Percentiles rank a stretch among this genome's conserved stretches.
These are phyloP conservation scores for Pyrenopolyporus hunteri DNA, from an alignment of 495 filamentous ascomycete species.

Conservation along the genomic window DNA sequence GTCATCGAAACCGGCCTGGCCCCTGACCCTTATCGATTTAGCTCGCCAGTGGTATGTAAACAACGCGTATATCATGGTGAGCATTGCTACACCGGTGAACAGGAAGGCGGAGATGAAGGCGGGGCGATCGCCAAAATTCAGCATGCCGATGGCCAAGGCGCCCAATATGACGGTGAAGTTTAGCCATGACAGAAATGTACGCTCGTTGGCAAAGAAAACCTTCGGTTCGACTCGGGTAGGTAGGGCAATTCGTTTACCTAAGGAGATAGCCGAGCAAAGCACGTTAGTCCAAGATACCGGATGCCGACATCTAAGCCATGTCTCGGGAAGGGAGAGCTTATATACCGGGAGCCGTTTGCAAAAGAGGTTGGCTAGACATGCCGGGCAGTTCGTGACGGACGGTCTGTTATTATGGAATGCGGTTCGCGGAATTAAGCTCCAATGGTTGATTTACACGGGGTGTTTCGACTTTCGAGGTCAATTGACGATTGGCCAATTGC, in stretches of 20 bases:
- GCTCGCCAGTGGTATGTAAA: conserved; percentile 97
- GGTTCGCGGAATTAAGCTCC: conserved; percentile 10
- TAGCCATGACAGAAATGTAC: conserved; percentile 98
- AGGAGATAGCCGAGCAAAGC: conserved; percentile 13
- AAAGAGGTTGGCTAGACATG: conserved; percentile 97
- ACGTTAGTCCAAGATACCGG: conserved; percentile 15
- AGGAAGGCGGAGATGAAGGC: conserved; percentile 90
- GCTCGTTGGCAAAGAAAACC: conserved; percentile 99
- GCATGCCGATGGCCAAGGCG: conserved; percentile 90
- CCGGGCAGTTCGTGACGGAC: conserved; percentile 12
- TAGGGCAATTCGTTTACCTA: conserved; percentile 97
- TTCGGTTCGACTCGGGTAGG: conserved; percentile 98
- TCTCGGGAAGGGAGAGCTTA: conserved; percentile 27
- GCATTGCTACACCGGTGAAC: conserved; percentile 95
- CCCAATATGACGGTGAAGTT: conserved; percentile 99
- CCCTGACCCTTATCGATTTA: conserved; percentile 85
- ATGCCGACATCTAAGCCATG: background rate
- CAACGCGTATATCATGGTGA: conserved; percentile 92
- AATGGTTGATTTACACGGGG: conserved; percentile 1
- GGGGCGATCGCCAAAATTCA: conserved; percentile 96
- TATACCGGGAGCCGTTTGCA: conserved; percentile 84
- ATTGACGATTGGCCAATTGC: too few relatives aligned
- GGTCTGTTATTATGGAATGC: background rate
- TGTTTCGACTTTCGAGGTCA: too few relatives aligned
- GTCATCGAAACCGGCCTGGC: conserved; percentile 96